Percentiles rank a stretch among this genome's conserved stretches.
phyloP scores from a whole-genome alignment of 1,284 basidiomycete species.

The Pseudozyma pruni region DNA sequence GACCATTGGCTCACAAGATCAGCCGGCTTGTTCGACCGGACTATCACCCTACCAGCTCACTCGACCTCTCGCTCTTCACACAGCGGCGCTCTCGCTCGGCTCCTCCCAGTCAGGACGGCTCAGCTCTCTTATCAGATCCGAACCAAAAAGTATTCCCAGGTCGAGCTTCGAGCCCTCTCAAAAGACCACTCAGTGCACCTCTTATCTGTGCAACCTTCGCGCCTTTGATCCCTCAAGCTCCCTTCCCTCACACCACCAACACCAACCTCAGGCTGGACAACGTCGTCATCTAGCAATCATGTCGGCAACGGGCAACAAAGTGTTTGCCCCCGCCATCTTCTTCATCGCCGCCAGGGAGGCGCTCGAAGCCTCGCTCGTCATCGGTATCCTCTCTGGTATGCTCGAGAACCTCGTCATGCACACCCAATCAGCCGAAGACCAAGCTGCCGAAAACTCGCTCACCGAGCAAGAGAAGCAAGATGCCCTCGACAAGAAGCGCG shows the following conservation, averaged over 20 bases:
- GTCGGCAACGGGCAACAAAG: constrained; percentile 54
- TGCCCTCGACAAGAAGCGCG: constrained; percentile 23
- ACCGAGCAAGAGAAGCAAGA: constrained; percentile 16
- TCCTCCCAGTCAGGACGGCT: not conserved
- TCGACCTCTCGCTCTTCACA: too few species aligned
- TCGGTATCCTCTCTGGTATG: constrained; percentile 64
- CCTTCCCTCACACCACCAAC: not conserved
- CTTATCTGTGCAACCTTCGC: constrained; percentile 1
- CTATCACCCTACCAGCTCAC: too few species aligned
- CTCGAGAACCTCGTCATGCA: constrained; percentile 58
- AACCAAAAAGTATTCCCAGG: too few species aligned
- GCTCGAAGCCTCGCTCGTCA: constrained; percentile 64
- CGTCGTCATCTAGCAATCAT: constrained; percentile 4
- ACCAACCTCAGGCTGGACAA: not conserved
- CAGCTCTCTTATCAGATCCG: constrained; percentile 27
- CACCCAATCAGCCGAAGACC: constrained; percentile 27
- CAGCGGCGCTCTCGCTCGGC: too few species aligned
- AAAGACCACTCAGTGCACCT: not conserved
- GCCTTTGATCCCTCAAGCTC: not conserved
- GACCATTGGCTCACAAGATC: not conserved
- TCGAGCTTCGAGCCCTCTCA: not conserved
- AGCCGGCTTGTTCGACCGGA: not conserved
- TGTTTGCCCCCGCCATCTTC: constrained; percentile 65
- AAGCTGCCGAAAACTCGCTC: constrained; percentile 8
- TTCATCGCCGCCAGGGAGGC: constrained; percentile 66